Evolutionary conservation across 495 filamentous ascomycete species (phyloP).

Genomic region (Trypethelium eluteriae): DNA sequence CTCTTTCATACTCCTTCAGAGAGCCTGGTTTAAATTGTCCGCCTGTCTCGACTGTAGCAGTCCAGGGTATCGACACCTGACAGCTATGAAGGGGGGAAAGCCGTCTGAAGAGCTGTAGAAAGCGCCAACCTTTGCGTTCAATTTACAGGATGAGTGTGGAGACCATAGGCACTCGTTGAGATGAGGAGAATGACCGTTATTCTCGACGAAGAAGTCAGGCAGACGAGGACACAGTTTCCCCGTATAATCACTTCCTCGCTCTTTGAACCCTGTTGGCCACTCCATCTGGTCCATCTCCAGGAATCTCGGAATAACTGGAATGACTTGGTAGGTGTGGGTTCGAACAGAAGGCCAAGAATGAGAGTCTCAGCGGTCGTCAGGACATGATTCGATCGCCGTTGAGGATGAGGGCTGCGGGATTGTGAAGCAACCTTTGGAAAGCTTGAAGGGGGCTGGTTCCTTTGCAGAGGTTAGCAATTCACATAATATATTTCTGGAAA

Average conservation of each 20-base stretch:
- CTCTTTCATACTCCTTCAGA: background rate
- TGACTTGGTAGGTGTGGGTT: background rate
- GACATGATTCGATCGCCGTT: background rate
- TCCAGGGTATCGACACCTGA: background rate
- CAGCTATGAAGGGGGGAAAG: background rate
- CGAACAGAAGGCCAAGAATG: background rate
- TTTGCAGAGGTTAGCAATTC: background rate
- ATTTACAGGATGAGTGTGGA: background rate
- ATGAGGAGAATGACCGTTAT: background rate
- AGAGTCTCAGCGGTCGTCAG: background rate
- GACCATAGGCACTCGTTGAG: background rate
- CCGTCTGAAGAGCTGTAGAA: background rate
- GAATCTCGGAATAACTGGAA: background rate
- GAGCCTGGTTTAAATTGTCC: background rate
- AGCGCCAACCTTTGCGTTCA: background rate
- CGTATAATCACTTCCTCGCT: background rate
- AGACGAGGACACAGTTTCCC: background rate
- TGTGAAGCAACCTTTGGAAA: background rate
- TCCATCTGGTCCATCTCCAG: background rate
- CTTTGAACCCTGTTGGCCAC: background rate
- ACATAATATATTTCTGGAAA: background rate
- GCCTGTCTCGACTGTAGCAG: background rate
- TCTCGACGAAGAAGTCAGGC: background rate
- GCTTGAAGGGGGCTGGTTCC: background rate
- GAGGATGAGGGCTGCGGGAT: background rate